Conservation (phyloP, 2,329 filamentous ascomycete species). For the Gnomoniopsis sp. region DNA sequence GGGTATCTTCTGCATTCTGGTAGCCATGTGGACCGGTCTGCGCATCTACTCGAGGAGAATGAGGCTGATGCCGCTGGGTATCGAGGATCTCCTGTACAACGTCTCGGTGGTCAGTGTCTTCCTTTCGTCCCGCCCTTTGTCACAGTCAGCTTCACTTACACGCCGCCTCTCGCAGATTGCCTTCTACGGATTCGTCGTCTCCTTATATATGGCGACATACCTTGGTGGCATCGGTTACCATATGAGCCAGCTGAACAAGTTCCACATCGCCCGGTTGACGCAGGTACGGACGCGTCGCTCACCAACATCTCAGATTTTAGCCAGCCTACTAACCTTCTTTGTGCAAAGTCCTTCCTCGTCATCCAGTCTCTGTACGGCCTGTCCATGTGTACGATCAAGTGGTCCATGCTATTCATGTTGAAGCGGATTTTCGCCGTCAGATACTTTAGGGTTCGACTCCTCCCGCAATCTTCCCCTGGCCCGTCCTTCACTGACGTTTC, state of each 20-base stretch:
- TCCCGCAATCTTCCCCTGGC: too few species aligned
- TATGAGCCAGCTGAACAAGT: constrained; percentile 4
- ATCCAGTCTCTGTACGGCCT: constrained; percentile 6
- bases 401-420: constrained; percentile 15
- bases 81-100: constrained; percentile 8
- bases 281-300: background rate
- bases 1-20: constrained; percentile 2
- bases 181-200: constrained; percentile 10
- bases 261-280: constrained; percentile 9
- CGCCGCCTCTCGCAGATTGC: background rate
- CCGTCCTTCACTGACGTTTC: too few species aligned
- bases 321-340: background rate
- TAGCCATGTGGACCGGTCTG: constrained; percentile 8
- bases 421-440: constrained; percentile 14
- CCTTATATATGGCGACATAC: constrained; percentile 2
- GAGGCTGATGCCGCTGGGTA: background rate
- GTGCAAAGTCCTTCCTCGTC: constrained; percentile 10
- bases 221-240: constrained; percentile 10
- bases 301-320: background rate
- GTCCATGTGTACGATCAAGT: constrained; percentile 13
- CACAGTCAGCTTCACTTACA: background rate
- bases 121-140: too few species aligned
- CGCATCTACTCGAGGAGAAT: constrained; percentile 10
- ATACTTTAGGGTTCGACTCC: constrained; percentile 11
- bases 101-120: constrained; percentile 2